phyloP scores from a whole-genome alignment of 768 basidiomycete species.

The Phlebiopsis flavidoalba region DNA sequence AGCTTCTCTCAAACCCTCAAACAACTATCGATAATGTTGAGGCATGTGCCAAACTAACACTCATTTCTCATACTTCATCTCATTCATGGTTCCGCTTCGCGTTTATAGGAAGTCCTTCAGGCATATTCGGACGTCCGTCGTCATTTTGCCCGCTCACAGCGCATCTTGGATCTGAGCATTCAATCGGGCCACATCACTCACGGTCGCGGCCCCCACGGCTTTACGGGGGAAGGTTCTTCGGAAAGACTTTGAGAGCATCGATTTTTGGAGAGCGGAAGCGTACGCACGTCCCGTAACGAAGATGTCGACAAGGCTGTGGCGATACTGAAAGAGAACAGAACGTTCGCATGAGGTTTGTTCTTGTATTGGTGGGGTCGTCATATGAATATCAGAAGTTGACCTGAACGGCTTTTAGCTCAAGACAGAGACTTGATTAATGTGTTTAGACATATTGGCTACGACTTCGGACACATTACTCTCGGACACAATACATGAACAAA shows the following conservation, averaged over 20 bases:
- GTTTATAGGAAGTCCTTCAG: conserved; percentile 1
- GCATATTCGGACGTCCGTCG: conserved; percentile 7
- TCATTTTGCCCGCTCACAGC: conserved; percentile 7
- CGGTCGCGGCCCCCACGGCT: background rate
- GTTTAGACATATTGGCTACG: no score
- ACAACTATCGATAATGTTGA: conserved; percentile 35
- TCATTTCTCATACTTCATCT: background rate
- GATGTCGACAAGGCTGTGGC: background rate
- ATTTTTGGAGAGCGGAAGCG: background rate
- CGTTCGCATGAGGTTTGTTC: background rate
- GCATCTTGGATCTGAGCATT: conserved; percentile 1
- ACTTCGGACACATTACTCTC: no score
- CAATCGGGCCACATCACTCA: conserved; percentile 3
- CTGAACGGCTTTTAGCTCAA: no score
- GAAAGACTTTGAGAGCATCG: background rate
- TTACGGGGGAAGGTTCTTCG: conserved; percentile 1
- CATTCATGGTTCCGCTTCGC: background rate
- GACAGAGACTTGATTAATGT: no score
- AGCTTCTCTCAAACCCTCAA: conserved; percentile 39
- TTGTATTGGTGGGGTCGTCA: no score
- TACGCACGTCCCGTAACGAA: background rate
- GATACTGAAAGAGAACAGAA: background rate
- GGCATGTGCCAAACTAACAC: conserved; percentile 18
- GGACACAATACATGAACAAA: no score
- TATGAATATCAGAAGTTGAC: no score